phyloP scores from a whole-genome alignment of 176 grass and related monocot species.

The Triticum urartu region DNA sequence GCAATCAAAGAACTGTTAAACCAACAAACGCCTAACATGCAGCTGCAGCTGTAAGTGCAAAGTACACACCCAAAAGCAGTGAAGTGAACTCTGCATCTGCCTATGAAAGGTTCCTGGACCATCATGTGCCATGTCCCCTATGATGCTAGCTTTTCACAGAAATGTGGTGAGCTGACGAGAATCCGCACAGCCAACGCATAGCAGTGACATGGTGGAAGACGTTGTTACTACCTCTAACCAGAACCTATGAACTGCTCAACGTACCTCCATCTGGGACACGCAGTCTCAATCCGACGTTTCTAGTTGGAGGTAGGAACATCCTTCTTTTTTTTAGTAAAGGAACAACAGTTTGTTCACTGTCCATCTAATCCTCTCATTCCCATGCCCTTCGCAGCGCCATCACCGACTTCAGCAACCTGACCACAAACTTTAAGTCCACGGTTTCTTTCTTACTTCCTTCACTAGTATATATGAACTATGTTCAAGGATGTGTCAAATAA shows the following conservation, averaged over 20 bases:
- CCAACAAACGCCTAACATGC: conserved; percentile 4
- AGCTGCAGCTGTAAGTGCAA: background rate
- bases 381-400: too few relatives aligned
- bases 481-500: background rate
- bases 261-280: background rate
- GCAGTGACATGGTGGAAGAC: background rate
- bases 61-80: background rate
- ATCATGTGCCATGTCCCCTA: background rate
- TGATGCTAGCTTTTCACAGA: background rate
- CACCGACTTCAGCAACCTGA: too few relatives aligned
- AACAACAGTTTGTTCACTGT: too few relatives aligned
- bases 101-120: background rate
- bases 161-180: background rate
- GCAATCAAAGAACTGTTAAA: conserved; percentile 22
- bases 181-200: background rate
- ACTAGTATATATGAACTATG: background rate
- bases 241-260: background rate
- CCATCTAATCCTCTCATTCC: too few relatives aligned
- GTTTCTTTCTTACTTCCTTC: background rate
- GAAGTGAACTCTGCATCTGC: conserved; percentile 5
- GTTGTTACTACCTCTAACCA: background rate
- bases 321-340: too few relatives aligned
- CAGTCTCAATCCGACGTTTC: background rate
- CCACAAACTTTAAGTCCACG: background rate
- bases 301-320: too few relatives aligned